phyloP scores from a whole-genome alignment of 2,329 filamentous ascomycete species.

The Colletotrichum brevisporum region DNA sequence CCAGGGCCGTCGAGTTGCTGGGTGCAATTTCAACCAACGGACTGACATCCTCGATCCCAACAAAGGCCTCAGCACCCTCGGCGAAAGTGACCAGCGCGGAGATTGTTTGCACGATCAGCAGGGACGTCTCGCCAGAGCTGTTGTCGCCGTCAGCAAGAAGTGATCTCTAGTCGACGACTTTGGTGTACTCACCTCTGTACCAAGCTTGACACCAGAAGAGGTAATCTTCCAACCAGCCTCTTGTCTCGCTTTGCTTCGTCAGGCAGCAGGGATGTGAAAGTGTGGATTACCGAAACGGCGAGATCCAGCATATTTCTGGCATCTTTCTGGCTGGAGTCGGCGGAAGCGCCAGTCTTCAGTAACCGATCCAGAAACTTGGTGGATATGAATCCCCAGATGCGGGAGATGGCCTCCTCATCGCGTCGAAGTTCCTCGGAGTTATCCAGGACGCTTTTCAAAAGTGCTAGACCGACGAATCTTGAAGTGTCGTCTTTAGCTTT shows the following conservation, averaged over 20 bases:
- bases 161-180: not conserved
- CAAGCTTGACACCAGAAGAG: conserved; percentile 66
- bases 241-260: conserved; percentile 58
- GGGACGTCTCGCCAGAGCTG: conserved; percentile 67
- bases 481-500: conserved; percentile 75
- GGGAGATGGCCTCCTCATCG: conserved; percentile 60
- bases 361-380: conserved; percentile 76
- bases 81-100: conserved; percentile 67
- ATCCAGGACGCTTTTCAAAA: conserved; percentile 77
- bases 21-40: conserved; percentile 71
- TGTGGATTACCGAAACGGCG: conserved; percentile 74
- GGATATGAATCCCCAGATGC: conserved; percentile 72
- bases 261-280: conserved; percentile 71
- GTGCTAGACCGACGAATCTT: conserved; percentile 76
- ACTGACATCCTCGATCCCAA: conserved; percentile 65
- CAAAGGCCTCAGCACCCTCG: conserved; percentile 64
- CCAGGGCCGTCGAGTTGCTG: conserved; percentile 65
- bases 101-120: conserved; percentile 69
- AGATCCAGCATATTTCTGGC: conserved; percentile 74
- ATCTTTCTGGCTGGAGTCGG: conserved; percentile 56
- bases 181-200: conserved; percentile 61
- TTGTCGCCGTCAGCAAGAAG: not conserved
- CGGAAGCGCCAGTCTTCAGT: conserved; percentile 65
- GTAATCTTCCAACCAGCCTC: conserved; percentile 67
- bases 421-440: conserved; percentile 67